Conservation (phyloP, 305 asterid genomes). For the Solanum hybrid region DNA sequence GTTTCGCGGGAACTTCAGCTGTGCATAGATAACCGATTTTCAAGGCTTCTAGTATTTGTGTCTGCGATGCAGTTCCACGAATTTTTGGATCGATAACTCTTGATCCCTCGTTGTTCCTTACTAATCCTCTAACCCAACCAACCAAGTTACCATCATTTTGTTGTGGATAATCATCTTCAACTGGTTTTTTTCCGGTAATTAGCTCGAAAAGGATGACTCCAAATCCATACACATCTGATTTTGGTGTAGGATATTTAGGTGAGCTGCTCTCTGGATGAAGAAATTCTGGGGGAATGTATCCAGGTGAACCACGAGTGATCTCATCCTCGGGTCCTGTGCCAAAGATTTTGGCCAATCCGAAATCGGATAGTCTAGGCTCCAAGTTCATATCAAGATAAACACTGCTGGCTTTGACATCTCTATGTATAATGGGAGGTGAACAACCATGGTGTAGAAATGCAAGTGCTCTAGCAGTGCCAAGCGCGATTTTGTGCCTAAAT, state of each 20-base stretch:
- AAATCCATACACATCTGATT: slow-evolving; percentile 79
- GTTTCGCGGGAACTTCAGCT: slow-evolving; percentile 67
- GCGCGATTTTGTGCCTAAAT: slow-evolving; percentile 70
- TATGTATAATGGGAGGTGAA: slow-evolving; percentile 83
- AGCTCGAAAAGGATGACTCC: slow-evolving; percentile 86
- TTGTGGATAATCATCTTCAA: slow-evolving; percentile 51
- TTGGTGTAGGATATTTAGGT: slow-evolving; percentile 53
- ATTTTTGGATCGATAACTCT: slow-evolving; percentile 73
- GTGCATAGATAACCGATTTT: slow-evolving; percentile 96
- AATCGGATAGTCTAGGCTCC: slow-evolving; percentile 82
- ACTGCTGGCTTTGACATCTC: slow-evolving; percentile 84
- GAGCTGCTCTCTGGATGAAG: slow-evolving; percentile 40
- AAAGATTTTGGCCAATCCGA: slow-evolving; percentile 75
- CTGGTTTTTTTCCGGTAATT: slow-evolving; percentile 71
- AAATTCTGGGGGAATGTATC: slow-evolving; percentile 80
- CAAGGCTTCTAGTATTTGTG: slow-evolving; percentile 64
- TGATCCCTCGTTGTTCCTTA: slow-evolving; percentile 44
- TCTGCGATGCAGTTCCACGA: slow-evolving; percentile 50
- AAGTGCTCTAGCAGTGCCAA: slow-evolving; percentile 86
- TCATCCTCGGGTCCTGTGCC: slow-evolving; percentile 61
- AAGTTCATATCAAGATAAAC: slow-evolving; percentile 68
- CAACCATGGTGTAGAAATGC: slow-evolving; percentile 97
- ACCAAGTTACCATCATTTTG: slow-evolving; percentile 46
- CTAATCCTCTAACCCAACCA: slow-evolving; percentile 75
- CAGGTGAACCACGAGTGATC: slow-evolving; percentile 55